These are phyloP conservation scores for Erodium maritimum DNA, from an alignment of 345 rosid genomes.

Conservation along the genomic window DNA sequence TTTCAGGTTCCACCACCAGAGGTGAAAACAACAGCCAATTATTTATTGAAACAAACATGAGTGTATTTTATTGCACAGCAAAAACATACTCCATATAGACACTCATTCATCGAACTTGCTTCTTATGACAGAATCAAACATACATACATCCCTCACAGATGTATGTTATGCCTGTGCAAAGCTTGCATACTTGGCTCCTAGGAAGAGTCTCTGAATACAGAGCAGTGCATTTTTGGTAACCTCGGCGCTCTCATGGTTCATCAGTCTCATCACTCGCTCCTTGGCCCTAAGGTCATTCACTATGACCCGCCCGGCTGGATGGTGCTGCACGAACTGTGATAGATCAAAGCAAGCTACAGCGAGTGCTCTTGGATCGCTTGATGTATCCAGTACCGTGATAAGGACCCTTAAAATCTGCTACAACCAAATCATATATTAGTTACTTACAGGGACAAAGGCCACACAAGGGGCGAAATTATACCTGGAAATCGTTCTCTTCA, in stretches of 20 bases:
- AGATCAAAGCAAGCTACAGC: conserved; percentile 81
- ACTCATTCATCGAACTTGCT: neutral
- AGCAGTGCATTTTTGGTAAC: conserved; percentile 74
- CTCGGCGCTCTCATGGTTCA: conserved; percentile 80
- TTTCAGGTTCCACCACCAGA: too few relatives aligned
- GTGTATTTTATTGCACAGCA: too few relatives aligned
- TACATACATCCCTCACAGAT: neutral
- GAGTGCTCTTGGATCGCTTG: conserved; percentile 62
- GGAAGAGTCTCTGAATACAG: conserved; percentile 80
- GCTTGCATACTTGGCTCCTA: conserved; percentile 85
- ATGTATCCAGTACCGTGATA: conserved; percentile 63
- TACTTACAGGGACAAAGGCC: too few relatives aligned
- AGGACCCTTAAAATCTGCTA: conserved; percentile 76
- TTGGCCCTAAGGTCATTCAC: conserved; percentile 72
- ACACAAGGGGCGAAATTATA: conserved; percentile 9
- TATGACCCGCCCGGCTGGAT: conserved; percentile 74
- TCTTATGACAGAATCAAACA: neutral
- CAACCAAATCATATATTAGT: conserved; percentile 1
- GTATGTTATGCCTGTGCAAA: conserved; percentile 57
- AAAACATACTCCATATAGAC: too few relatives aligned
- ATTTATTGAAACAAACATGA: too few relatives aligned
- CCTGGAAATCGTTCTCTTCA: conserved; percentile 91
- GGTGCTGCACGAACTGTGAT: conserved; percentile 76
- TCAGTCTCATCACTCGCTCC: conserved; percentile 77
- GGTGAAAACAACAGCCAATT: too few relatives aligned